These are phyloP conservation scores for Fusarium chuoi DNA, from an alignment of 2,329 filamentous ascomycete species.

Conservation along the genomic window DNA sequence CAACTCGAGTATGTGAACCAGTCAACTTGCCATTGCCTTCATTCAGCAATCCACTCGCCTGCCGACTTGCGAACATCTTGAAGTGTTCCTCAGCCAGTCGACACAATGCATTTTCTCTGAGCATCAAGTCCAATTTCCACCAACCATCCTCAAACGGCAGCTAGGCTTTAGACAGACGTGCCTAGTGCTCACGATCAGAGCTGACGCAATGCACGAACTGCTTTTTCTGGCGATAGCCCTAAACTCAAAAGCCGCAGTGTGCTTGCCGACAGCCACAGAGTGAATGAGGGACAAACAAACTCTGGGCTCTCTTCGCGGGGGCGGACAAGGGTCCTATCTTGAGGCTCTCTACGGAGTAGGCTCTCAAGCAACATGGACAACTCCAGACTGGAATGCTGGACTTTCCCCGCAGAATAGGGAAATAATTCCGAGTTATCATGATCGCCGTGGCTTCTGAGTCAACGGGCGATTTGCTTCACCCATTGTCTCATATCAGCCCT, in stretches of 20 bases:
- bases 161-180: slow-evolving; percentile 23
- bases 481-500: slow-evolving; percentile 31
- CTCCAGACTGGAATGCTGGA: slow-evolving; percentile 16
- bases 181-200: slow-evolving; percentile 40
- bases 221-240: slow-evolving; percentile 39
- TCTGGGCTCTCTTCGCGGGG: slow-evolving; percentile 10
- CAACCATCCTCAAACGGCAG: slow-evolving; percentile 28
- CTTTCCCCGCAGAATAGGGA: slow-evolving; percentile 23
- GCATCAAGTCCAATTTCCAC: slow-evolving; percentile 35
- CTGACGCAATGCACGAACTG: slow-evolving; percentile 40
- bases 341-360: slow-evolving; percentile 30
- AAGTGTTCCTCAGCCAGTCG: not conserved
- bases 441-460: slow-evolving; percentile 16
- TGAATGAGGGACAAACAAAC: slow-evolving; percentile 7
- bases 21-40: slow-evolving; percentile 28
- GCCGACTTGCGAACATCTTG: not conserved
- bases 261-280: slow-evolving; percentile 25
- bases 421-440: slow-evolving; percentile 13
- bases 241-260: slow-evolving; percentile 38
- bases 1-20: slow-evolving; percentile 33
- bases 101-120: slow-evolving; percentile 4
- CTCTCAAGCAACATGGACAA: not conserved
- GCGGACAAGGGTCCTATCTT: slow-evolving; percentile 29
- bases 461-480: not conserved
- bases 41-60: slow-evolving; percentile 8